phyloP scores from a whole-genome alignment of 257 asterid genomes.

The Catharanthus roseus region DNA sequence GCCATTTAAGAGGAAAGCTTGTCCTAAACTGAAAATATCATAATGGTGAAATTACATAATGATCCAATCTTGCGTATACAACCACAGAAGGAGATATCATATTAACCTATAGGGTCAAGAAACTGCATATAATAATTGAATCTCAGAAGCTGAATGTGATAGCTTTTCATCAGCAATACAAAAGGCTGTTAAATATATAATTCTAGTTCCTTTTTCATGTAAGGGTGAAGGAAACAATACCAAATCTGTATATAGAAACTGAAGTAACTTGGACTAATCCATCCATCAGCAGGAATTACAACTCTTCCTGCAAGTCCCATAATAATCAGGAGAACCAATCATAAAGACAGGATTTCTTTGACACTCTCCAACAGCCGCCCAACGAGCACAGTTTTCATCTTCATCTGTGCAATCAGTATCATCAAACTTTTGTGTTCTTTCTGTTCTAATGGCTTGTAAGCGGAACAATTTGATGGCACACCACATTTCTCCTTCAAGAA shows the following conservation, averaged over 20 bases:
- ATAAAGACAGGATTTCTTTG: slow-evolving; percentile 64
- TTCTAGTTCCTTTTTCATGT: neutral
- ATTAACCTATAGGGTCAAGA: too few species aligned
- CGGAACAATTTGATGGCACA: slow-evolving; percentile 54
- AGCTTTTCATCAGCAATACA: neutral
- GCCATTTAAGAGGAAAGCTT: neutral
- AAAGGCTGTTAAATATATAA: neutral
- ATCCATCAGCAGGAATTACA: slow-evolving; percentile 55
- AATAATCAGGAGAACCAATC: slow-evolving; percentile 84
- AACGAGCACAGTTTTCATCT: slow-evolving; percentile 65
- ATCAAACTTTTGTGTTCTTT: slow-evolving; percentile 21
- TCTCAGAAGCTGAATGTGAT: neutral
- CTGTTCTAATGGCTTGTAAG: slow-evolving; percentile 22
- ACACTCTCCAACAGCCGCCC: slow-evolving; percentile 94
- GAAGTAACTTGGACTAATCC: neutral
- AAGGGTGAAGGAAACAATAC: neutral
- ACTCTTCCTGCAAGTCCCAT: slow-evolving; percentile 89
- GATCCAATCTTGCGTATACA: too few species aligned
- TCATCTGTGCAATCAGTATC: slow-evolving; percentile 60
- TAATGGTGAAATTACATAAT: too few species aligned
- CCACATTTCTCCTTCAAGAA: slow-evolving; percentile 64
- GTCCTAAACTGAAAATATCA: too few species aligned
- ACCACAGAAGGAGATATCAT: too few species aligned
- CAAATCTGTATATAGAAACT: neutral
- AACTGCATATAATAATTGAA: neutral